These are phyloP conservation scores for Erysimum cheiri DNA, from an alignment of 441 rosid genomes.

Conservation along the genomic window DNA sequence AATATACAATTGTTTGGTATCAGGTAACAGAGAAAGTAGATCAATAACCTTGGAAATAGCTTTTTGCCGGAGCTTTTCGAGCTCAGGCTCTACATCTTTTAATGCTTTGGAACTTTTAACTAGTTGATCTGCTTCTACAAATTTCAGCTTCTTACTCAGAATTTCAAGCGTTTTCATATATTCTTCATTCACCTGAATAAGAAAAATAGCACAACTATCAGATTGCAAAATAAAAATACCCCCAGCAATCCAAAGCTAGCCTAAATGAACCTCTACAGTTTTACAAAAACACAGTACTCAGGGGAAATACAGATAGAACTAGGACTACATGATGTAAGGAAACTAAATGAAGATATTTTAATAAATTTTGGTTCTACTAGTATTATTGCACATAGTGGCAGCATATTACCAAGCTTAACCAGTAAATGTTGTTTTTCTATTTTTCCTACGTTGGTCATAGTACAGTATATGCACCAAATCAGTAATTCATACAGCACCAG, in stretches of 20 bases:
- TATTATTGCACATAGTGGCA: constrained; percentile 19
- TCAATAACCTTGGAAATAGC: constrained; percentile 88
- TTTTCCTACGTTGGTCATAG: background rate
- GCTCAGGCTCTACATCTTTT: constrained; percentile 98
- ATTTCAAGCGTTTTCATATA: constrained; percentile 89
- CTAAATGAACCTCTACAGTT: constrained; percentile 18
- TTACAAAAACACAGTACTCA: constrained; percentile 12
- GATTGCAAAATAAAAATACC: background rate
- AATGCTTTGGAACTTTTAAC: constrained; percentile 89
- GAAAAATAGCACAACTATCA: constrained; percentile 38
- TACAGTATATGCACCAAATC: constrained; percentile 14
- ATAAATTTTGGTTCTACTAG: too few species aligned
- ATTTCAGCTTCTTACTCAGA: constrained; percentile 94
- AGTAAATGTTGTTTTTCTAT: constrained; percentile 4
- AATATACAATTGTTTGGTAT: constrained; percentile 20
- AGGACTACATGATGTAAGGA: constrained; percentile 10
- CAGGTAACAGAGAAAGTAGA: constrained; percentile 34
- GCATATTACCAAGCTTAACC: constrained; percentile 15
- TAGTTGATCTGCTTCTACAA: constrained; percentile 77
- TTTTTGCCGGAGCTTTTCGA: constrained; percentile 95
- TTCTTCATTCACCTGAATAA: constrained; percentile 89
- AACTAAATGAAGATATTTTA: constrained; percentile 1
- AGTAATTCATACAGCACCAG: constrained; percentile 2
- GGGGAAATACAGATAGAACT: background rate
- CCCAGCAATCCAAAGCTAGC: constrained; percentile 9